Evolutionary conservation across 2,329 filamentous ascomycete species (phyloP).

Genomic region (Lecanicillium sp.): DNA sequence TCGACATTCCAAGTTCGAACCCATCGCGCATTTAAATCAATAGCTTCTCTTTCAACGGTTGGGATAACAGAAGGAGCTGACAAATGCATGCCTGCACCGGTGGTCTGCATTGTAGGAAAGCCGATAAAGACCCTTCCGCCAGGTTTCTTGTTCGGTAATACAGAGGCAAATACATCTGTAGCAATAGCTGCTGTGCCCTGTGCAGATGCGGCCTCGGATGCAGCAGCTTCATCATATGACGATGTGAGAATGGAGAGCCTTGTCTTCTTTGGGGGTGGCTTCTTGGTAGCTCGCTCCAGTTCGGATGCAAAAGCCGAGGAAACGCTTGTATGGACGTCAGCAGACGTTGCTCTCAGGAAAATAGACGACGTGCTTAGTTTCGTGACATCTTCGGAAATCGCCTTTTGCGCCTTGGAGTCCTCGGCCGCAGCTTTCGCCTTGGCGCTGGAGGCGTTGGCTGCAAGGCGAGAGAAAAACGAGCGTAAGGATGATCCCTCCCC

Average conservation of each 20-base stretch:
- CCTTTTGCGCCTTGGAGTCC: constrained; percentile 53
- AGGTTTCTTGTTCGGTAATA: constrained; percentile 75
- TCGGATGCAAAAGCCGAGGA: constrained; percentile 67
- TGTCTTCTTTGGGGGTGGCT: constrained; percentile 83
- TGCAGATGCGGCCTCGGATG: constrained; percentile 45
- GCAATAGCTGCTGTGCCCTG: constrained; percentile 43
- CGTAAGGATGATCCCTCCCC: constrained; percentile 53
- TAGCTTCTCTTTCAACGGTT: constrained; percentile 92
- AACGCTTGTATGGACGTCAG: constrained; percentile 70
- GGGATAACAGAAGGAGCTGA: constrained; percentile 95
- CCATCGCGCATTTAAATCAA: constrained; percentile 91
- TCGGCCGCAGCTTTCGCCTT: constrained; percentile 51
- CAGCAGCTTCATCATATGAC: constrained; percentile 73
- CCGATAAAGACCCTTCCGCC: constrained; percentile 91
- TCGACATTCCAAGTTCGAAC: constrained; percentile 94
- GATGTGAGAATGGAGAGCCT: constrained; percentile 83
- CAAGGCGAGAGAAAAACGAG: constrained; percentile 74
- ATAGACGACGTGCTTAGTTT: constrained; percentile 67
- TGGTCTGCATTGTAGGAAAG: constrained; percentile 95
- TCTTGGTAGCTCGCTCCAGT: constrained; percentile 92
- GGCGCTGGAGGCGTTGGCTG: constrained; percentile 44
- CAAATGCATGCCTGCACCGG: constrained; percentile 85
- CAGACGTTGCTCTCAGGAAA: constrained; percentile 82
- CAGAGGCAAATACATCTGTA: constrained; percentile 78
- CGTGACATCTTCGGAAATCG: constrained; percentile 63